These are phyloP conservation scores for Schoenoplectus tabernaemontani DNA, from an alignment of 202 grass and related monocot species.

Conservation along the genomic window DNA sequence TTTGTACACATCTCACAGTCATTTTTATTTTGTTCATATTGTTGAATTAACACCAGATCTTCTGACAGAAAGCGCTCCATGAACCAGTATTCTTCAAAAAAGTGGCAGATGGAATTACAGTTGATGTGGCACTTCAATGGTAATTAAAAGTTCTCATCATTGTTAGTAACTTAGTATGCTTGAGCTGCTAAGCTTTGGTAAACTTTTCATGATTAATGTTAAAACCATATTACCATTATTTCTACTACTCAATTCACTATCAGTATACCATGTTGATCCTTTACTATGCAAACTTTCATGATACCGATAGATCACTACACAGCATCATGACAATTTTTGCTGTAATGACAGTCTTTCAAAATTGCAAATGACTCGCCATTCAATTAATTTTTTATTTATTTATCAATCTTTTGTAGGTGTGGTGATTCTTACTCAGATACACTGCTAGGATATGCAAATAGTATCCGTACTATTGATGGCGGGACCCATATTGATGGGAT, in stretches of 20 bases:
- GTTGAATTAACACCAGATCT: neutral
- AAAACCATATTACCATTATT: neutral
- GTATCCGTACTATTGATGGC: slow-evolving; percentile 94
- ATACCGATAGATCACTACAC: too few species aligned
- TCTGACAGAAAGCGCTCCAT: slow-evolving; percentile 63
- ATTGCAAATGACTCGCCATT: slow-evolving; percentile 1
- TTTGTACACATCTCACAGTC: slow-evolving; percentile 24
- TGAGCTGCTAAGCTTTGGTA: neutral
- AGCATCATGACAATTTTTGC: neutral
- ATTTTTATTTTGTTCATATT: neutral
- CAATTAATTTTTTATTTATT: neutral
- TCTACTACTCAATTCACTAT: neutral
- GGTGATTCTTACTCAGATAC: slow-evolving; percentile 91
- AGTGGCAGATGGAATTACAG: slow-evolving; percentile 65
- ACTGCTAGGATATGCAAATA: slow-evolving; percentile 92
- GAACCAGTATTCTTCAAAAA: slow-evolving; percentile 74
- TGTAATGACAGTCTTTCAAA: neutral
- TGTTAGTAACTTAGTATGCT: neutral
- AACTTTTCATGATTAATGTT: neutral
- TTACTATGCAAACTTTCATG: neutral
- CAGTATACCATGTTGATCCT: neutral
- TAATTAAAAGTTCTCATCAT: slow-evolving; percentile 28
- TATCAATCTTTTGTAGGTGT: slow-evolving; percentile 62
- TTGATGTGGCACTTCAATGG: slow-evolving; percentile 96
- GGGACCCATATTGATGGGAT: slow-evolving; percentile 96